phyloP scores from a whole-genome alignment of 1,284 basidiomycete genomes.

The Pseudozyma flocculosa region DNA sequence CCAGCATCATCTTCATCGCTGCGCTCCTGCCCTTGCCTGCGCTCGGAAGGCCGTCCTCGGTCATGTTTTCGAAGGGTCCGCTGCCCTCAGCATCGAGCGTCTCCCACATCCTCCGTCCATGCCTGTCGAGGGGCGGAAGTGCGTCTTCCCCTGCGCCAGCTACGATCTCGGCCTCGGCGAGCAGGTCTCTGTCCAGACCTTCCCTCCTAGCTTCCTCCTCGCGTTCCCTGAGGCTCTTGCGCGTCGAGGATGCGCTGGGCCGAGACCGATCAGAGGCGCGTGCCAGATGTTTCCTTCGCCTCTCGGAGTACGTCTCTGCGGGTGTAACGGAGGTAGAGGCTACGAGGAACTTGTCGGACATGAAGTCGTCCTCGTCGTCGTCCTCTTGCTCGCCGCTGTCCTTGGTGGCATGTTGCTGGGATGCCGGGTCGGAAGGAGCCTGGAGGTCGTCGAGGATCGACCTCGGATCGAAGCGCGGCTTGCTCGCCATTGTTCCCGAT shows the following conservation, averaged over 20 bases:
- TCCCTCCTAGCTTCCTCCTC: constrained; percentile 20
- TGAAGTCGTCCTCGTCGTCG: constrained; percentile 28
- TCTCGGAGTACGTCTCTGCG: constrained; percentile 18
- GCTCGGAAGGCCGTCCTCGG: constrained; percentile 16
- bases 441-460: too few relatives aligned
- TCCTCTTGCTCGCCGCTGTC: background rate
- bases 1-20: constrained; percentile 44
- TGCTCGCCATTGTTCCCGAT: too few relatives aligned
- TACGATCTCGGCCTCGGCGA: constrained; percentile 34
- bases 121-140: constrained; percentile 13
- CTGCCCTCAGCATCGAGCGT: background rate
- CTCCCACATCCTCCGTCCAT: constrained; percentile 14
- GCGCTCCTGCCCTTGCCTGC: background rate
- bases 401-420: too few relatives aligned
- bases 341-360: constrained; percentile 28
- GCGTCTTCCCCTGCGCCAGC: constrained; percentile 16
- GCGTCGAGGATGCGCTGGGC: background rate
- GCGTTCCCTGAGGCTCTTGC: constrained; percentile 9
- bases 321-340: constrained; percentile 2
- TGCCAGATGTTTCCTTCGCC: constrained; percentile 3
- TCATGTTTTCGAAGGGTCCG: background rate
- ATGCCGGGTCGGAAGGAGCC: too few relatives aligned
- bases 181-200: constrained; percentile 24
- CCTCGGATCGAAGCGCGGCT: too few relatives aligned
- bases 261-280: background rate